Percentiles rank a stretch among this genome's conserved stretches.
These are phyloP conservation scores for Verticillium albo-atrum DNA, from an alignment of 2,329 filamentous ascomycete genomes.

Conservation along the genomic window DNA sequence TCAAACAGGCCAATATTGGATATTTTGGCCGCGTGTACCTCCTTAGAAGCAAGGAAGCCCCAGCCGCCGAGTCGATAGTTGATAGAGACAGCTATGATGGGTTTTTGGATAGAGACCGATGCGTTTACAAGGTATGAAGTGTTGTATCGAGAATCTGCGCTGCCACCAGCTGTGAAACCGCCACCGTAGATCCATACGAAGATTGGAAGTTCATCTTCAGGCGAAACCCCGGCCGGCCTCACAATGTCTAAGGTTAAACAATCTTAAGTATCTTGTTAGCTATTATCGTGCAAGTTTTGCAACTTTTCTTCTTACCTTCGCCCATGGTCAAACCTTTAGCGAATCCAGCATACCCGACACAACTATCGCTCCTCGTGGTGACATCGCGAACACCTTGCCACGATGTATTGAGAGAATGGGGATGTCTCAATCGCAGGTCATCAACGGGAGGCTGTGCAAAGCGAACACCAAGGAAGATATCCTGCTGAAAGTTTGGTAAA, in stretches of 20 bases:
- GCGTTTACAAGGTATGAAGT: constrained; percentile 1
- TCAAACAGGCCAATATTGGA: constrained; percentile 29
- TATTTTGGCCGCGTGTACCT: constrained; percentile 13
- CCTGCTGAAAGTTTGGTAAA: background rate
- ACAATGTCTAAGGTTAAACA: constrained; percentile 18
- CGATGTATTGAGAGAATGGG: background rate
- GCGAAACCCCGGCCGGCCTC: constrained; percentile 13
- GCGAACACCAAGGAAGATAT: background rate
- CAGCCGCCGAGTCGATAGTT: constrained; percentile 12
- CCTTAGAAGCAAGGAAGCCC: constrained; percentile 23
- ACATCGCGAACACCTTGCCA: background rate
- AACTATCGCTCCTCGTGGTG: background rate
- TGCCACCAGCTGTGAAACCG: constrained; percentile 22
- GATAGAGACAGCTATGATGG: constrained; percentile 1
- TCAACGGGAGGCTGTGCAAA: background rate
- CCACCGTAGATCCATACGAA: constrained; percentile 12
- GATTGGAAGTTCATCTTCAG: constrained; percentile 5
- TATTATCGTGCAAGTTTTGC: constrained; percentile 8
- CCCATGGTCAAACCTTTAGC: background rate
- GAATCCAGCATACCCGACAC: background rate
- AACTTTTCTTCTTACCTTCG: background rate
- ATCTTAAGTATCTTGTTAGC: constrained; percentile 26
- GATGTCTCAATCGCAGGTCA: background rate
- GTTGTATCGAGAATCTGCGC: constrained; percentile 2
- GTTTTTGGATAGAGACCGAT: background rate